Evolutionary conservation across 2,329 filamentous ascomycete species (phyloP), one percentile per base, ranked within the genome.

Genomic region (Mollisiaceae sp.): DNA sequence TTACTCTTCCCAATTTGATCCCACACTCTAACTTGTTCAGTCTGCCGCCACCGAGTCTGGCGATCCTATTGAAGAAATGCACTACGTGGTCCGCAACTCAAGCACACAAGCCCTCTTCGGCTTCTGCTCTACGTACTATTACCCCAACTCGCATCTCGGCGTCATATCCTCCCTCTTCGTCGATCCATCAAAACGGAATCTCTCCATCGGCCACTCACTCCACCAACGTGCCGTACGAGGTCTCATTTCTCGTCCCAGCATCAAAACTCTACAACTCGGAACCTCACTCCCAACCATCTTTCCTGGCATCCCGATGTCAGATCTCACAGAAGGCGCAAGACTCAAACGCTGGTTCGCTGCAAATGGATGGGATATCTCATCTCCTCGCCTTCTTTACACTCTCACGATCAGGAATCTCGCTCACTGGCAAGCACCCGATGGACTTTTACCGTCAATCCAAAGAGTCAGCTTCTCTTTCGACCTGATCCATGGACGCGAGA

Each of bases 71-170:
- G 87, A 91, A 63, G 93, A 97, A 77, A 82, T 89, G 0, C 94
- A 98, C 77, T 97, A 94, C 74, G 93, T 97, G 9, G 94, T 98
- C 38, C 87, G 94, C 22, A 98, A 97, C 76, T 96, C 92, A 79
- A 97, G 91, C 77, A 98, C 94, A 0, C 90, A 93, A 68, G 92
- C 92, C 0, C 80, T 98, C 0, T 97, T 97, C 74, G 94, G 94
- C 1, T 98, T 97, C 77, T 94, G 91, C 74, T 91, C 93, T 0
- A 97, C 93, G 0, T 97, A 97, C 75, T 93, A 87, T 75, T 88
- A 91, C 74, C 87, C 87, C 47, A 80, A 80, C 1, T 67, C 66
- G 15, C 62, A 54, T 8, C 66, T 83, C 81, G n/a, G 89, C 82
- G 89, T 93, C 20, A 88, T 98, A 59, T 93, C 91, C 0, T 88